A percentile compares a stretch with the other conserved stretches of the same genome.
Conservation (phyloP, 495 filamentous ascomycete species). For the Lasiosphaeria miniovina region DNA sequence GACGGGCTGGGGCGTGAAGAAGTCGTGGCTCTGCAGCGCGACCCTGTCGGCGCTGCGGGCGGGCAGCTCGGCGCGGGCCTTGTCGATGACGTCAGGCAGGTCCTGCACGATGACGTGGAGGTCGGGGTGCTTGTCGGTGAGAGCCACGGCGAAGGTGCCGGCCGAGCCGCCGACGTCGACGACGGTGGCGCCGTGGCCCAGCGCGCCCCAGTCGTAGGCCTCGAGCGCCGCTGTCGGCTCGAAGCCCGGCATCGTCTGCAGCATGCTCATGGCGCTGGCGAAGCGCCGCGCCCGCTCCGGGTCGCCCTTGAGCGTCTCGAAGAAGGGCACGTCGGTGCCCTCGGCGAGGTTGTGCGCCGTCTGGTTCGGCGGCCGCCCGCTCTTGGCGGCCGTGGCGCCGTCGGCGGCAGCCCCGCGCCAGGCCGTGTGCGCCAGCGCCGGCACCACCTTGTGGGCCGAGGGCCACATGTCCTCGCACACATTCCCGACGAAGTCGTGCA, state of each 20-base stretch:
- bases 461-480: slow-evolving; percentile 38
- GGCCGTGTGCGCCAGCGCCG: slow-evolving; percentile 13
- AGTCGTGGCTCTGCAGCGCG: slow-evolving; percentile 39
- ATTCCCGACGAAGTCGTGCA: slow-evolving; percentile 35
- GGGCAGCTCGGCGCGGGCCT: slow-evolving; percentile 24
- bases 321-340: slow-evolving; percentile 29
- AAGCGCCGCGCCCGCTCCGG: slow-evolving; percentile 35
- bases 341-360: slow-evolving; percentile 32
- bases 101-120: slow-evolving; percentile 46
- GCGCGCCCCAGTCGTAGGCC: slow-evolving; percentile 31
- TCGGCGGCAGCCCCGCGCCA: slow-evolving; percentile 11
- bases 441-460: slow-evolving; percentile 23
- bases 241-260: slow-evolving; percentile 27
- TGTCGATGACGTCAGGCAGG: slow-evolving; percentile 24
- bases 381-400: slow-evolving; percentile 9
- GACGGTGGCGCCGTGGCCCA: slow-evolving; percentile 20
- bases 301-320: slow-evolving; percentile 25
- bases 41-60: slow-evolving; percentile 33
- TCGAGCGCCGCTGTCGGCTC: slow-evolving; percentile 30
- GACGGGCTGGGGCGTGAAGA: slow-evolving; percentile 46
- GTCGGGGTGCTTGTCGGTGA: slow-evolving; percentile 35
- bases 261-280: slow-evolving; percentile 34
- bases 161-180: slow-evolving; percentile 47
- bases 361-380: slow-evolving; percentile 26
- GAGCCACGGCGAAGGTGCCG: slow-evolving; percentile 36